These are phyloP conservation scores for Komagataella kurtzmanii DNA, from an alignment of 805 yeast species.

Conservation along the genomic window DNA sequence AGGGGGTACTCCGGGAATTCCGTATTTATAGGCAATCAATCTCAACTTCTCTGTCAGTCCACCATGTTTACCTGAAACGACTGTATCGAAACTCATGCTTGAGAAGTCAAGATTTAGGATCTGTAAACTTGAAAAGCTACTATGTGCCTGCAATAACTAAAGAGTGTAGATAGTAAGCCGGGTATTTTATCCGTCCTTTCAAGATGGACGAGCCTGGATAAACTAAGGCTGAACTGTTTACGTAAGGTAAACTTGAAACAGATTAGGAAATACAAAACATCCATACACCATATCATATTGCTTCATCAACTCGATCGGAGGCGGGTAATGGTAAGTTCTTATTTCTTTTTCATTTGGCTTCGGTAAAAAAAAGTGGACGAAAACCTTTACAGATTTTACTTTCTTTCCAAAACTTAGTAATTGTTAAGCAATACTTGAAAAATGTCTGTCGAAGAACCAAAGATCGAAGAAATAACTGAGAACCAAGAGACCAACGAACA, in stretches of 20 bases:
- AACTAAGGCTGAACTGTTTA: neutral
- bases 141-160: neutral
- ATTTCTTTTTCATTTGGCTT: neutral
- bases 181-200: neutral
- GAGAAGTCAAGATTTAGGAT: neutral
- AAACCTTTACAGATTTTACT: neutral
- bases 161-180: neutral
- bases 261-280: neutral
- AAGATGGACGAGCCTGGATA: neutral
- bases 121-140: neutral
- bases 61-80: neutral
- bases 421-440: neutral
- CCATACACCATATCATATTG: neutral
- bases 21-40: constrained; percentile 1
- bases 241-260: neutral
- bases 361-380: neutral
- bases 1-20: constrained; percentile 1
- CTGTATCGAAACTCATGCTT: neutral
- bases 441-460: constrained; percentile 16
- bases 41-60: neutral
- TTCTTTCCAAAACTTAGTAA: neutral
- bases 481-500: constrained; percentile 2
- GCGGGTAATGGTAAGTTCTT: neutral
- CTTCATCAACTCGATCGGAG: neutral
- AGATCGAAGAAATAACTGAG: constrained; percentile 20